Conservation (phyloP, 257 asterid genomes). For the Orobanche coerulescens region DNA sequence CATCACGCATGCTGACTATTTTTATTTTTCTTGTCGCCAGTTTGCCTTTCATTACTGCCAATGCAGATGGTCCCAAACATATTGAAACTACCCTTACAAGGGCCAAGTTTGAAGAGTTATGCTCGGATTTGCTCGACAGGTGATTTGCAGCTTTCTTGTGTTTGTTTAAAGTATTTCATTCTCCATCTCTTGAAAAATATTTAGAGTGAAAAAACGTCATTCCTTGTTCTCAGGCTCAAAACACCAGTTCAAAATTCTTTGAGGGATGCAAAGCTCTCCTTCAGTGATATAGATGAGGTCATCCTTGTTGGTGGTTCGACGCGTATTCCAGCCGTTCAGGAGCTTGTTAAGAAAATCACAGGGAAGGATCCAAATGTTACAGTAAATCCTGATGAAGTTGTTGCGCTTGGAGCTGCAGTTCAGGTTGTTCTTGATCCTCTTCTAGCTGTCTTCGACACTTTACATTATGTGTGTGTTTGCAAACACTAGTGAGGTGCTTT, state of each 20-base stretch:
- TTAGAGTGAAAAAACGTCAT: neutral
- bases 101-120: slow-evolving; percentile 79
- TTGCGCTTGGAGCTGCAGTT: slow-evolving; percentile 96
- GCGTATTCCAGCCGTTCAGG: slow-evolving; percentile 86
- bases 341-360: slow-evolving; percentile 68
- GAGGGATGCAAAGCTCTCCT: slow-evolving; percentile 78
- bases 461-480: neutral
- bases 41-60: slow-evolving; percentile 93
- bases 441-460: neutral
- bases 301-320: slow-evolving; percentile 91
- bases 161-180: neutral
- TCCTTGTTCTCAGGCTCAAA: slow-evolving; percentile 39
- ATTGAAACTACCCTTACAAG: slow-evolving; percentile 82
- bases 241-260: slow-evolving; percentile 78
- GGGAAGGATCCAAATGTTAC: slow-evolving; percentile 88
- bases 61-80: slow-evolving; percentile 95
- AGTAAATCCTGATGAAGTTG: slow-evolving; percentile 88
- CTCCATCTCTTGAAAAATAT: neutral
- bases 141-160: slow-evolving; percentile 15
- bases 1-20: slow-evolving; percentile 2
- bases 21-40: slow-evolving; percentile 26
- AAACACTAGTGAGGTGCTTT: no score
- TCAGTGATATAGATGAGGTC: slow-evolving; percentile 66
- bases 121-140: slow-evolving; percentile 95
- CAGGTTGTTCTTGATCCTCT: slow-evolving; percentile 38